Conservation (phyloP, 2,329 filamentous ascomycete species). For the Colletotrichum sp. region DNA sequence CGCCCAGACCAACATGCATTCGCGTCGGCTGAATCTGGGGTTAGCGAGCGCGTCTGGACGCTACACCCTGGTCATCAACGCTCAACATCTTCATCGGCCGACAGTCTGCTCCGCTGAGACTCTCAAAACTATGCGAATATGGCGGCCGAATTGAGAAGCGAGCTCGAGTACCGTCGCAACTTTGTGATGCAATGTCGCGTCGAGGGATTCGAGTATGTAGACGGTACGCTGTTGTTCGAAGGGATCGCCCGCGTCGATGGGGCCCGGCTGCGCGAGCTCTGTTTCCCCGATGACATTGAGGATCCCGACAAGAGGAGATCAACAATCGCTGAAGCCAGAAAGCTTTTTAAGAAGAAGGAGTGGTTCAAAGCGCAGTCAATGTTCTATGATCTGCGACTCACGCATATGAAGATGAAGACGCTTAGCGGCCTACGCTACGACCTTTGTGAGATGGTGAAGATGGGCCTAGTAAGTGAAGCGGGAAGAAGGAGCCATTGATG, state of each 20-base stretch:
- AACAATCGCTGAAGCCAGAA: neutral
- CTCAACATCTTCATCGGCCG: neutral
- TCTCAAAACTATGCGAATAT: neutral
- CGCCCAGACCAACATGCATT: neutral
- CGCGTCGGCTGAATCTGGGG: neutral
- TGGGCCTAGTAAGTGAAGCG: neutral
- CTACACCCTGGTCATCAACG: neutral
- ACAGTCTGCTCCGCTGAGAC: neutral
- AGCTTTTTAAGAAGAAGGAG: neutral
- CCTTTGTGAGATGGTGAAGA: neutral
- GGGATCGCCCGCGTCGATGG: neutral
- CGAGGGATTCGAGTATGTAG: neutral
- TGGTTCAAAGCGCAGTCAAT: neutral
- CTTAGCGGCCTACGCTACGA: neutral
- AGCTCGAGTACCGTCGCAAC: neutral
- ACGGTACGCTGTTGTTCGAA: neutral
- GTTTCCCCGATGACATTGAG: neutral
- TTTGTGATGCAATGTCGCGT: neutral
- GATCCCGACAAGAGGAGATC: neutral
- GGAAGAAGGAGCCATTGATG: neutral
- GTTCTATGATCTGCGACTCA: neutral
- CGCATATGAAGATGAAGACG: neutral
- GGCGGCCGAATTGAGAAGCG: neutral
- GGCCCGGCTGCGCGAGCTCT: neutral
- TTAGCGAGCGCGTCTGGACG: neutral